Conservation (phyloP, 331 rosid genomes). For the Arachis monticola region DNA sequence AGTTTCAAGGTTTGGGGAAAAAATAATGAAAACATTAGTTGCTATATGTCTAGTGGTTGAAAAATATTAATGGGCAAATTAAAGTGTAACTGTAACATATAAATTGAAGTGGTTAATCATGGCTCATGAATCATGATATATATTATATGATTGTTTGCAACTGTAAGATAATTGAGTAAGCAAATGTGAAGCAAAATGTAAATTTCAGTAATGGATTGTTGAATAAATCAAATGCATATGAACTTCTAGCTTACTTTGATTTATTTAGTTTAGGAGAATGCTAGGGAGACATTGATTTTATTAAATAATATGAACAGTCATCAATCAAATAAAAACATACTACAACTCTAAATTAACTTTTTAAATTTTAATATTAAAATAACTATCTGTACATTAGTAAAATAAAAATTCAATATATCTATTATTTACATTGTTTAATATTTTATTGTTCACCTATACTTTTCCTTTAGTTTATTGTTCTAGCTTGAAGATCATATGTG, state of each 20-base stretch:
- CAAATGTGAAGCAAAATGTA: slow-evolving; percentile 20
- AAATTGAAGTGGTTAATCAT: slow-evolving; percentile 3
- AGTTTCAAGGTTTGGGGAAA: background rate
- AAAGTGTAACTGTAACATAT: slow-evolving; percentile 15
- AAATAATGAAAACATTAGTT: background rate
- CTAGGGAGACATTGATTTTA: slow-evolving; percentile 27
- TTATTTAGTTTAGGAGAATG: background rate
- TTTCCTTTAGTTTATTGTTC: background rate
- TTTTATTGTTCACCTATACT: background rate
- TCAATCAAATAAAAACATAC: no score
- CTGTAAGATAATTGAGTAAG: slow-evolving; percentile 33
- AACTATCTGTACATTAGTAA: no score
- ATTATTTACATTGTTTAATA: no score
- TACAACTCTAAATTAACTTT: no score
- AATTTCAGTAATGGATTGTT: slow-evolving; percentile 23
- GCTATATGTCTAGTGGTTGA: background rate
- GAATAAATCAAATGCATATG: background rate
- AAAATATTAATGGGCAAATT: background rate
- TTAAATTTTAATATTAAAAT: no score
- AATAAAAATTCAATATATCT: no score
- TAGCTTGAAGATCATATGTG: no score
- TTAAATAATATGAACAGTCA: background rate
- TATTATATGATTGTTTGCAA: slow-evolving; percentile 34
- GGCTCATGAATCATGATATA: background rate
- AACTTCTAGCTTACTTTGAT: background rate